Percentiles rank a stretch among this genome's conserved stretches.
phyloP scores from a whole-genome alignment of 2,329 filamentous ascomycete genomes.

The Coniochaeta sp. region DNA sequence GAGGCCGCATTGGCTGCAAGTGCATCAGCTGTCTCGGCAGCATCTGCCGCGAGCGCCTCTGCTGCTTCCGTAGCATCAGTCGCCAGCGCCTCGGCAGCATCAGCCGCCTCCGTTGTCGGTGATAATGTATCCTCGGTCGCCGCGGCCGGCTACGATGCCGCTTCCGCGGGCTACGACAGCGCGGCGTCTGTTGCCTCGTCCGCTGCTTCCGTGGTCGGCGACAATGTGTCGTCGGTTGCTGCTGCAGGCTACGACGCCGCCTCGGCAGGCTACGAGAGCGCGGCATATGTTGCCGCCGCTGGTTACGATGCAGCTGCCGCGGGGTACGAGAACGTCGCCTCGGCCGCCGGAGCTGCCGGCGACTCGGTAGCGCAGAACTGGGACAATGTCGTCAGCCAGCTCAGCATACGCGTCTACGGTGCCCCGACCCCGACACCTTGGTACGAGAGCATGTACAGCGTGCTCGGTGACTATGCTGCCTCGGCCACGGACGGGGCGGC shows the following conservation, averaged over 20 bases:
- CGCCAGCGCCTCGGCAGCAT: constrained; percentile 33
- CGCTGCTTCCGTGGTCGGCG: constrained; percentile 1
- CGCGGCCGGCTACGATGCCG: constrained; percentile 12
- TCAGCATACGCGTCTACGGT: constrained; percentile 65
- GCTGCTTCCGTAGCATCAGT: constrained; percentile 27
- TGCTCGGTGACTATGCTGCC: constrained; percentile 48
- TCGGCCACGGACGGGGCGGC: constrained; percentile 44
- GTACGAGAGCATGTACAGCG: constrained; percentile 38
- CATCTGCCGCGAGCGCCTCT: constrained; percentile 42
- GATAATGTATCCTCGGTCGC: constrained; percentile 17
- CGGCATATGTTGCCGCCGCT: constrained; percentile 14
- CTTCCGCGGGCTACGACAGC: constrained; percentile 43
- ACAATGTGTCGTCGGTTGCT: not conserved
- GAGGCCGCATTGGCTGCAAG: not conserved
- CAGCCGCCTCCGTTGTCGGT: constrained; percentile 28
- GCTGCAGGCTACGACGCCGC: constrained; percentile 3
- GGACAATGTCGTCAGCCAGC: constrained; percentile 55
- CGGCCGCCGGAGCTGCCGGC: constrained; percentile 4
- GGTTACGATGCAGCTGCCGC: constrained; percentile 10
- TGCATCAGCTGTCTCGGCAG: constrained; percentile 27
- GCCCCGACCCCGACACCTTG: constrained; percentile 53
- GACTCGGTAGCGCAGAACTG: constrained; percentile 44
- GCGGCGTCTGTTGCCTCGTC: constrained; percentile 25
- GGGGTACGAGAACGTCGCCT: not conserved
- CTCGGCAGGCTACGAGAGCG: constrained; percentile 18